Base-by-base conservation (phyloP, 768 basidiomycete genomes). In the Agrocybe chaxingu region DNA sequence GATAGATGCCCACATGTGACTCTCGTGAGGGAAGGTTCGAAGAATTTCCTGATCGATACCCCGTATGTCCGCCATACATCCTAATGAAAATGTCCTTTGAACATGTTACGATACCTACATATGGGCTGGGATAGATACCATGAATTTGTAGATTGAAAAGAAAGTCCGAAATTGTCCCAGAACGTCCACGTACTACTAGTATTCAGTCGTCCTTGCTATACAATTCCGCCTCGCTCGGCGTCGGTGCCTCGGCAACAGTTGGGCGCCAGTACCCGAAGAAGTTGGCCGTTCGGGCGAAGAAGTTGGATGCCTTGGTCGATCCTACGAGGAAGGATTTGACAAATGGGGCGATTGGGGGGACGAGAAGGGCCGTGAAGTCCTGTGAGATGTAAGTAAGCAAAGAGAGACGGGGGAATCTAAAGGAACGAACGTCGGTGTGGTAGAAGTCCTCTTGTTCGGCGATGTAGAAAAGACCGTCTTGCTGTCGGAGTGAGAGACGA, bases 381-480 rank as follows among this genome's bases (percentile, higher is more conserved):
- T 77, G 42, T 8, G 19, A 39, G 11, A 19, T 16, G 16, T 16
- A 16, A 16, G 16, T 16, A 16, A 16, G 16, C 16, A 1, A 16
- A n/a, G 11, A 8, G 9, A 18, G 13, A 3, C n/a, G 12, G 11
- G 13, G 29, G 13, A 8, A 1, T 16, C 16, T 16, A 16, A 38
- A 32, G 8, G 37, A 2, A 64, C 61, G 10, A 49, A 77, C 81
- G 51, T 79, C 77, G 2, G 82, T 73, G 56, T 80, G 79, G 53
- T 77, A 79, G 48, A 81, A 76, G 58, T 84, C 81, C 56, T 86
- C 82, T 55, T 87, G 82, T 45, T 68, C 62, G 0, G 66, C 56
- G 42, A 87, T 84, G 42, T 75, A 73, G 57, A 73, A 71, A 2
- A 64, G 44, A 1, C 63, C 70, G 13, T 66, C 61, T 38, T 64